Evolutionary conservation across 192 early-diverging fungal species (phyloP), one percentile per base, ranked within the genome.

Genomic region (Allomyces arbusculus): DNA sequence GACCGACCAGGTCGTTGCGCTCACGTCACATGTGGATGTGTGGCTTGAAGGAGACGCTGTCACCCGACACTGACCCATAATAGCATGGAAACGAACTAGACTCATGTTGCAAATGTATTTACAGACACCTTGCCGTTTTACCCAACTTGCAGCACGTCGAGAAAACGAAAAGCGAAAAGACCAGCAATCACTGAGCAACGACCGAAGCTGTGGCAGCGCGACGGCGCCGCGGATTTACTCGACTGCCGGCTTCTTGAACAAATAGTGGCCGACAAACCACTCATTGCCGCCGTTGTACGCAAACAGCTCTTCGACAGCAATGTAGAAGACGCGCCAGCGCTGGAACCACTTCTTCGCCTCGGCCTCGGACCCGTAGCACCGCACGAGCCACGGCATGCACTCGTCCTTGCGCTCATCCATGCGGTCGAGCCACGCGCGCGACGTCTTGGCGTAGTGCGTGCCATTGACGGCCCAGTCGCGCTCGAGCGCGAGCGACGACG

Each of bases 391-490:
- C 61, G 65, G 67, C 62, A 85, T 67, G 20, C 75, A 69, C 33
- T 74, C 58, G 23, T n/a, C 62, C 28, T 75, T 72, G 64, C 78
- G 67, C 22, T 68, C 67, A 69, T 86, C 82, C 65, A 86, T 61
- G 33, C 62, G 19, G 14, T 69, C 64, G 12, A 86, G 66, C 85
- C 85, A 86, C 16, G 75, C 69, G 62, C 84, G 78, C 12, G 69
- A 63, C 2, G 84, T 86, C 64, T 73, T 24, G 20, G 65, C 71
- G 68, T 86, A 86, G 69, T 86, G 85, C 16, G 62, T 58, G 16
- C 85, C 85, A 63, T 82, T 73, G 43, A 83, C 74, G 28, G 72
- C 73, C 85, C 85, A 86, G n/a, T 78, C 62, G 61, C 86, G 68
- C n/a, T 76, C 61, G 9, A 86, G 68, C n/a, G 33, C 33, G 24